Percentiles rank a stretch among this genome's conserved stretches.
Evolutionary conservation across 257 asterid species (phyloP).

Genomic region (Galeopsis tetrahit): DNA sequence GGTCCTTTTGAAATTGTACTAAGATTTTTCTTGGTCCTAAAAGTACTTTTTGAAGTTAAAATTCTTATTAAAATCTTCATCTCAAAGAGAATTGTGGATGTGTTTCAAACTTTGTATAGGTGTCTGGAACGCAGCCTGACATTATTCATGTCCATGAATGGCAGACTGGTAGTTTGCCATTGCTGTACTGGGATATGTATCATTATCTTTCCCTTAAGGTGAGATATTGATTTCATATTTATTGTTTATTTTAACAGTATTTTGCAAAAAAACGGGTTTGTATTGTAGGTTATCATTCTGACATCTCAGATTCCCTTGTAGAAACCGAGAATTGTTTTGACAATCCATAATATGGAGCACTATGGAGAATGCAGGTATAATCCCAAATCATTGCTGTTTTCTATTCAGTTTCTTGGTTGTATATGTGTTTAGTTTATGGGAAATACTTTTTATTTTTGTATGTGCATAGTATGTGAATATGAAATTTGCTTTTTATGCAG

Average conservation of each 20-base stretch:
- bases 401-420: background rate
- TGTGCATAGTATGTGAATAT: slow-evolving; percentile 16
- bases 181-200: slow-evolving; percentile 95
- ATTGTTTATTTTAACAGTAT: slow-evolving; percentile 7
- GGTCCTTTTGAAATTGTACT: slow-evolving; percentile 44
- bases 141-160: slow-evolving; percentile 90
- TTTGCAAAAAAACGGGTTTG: slow-evolving; percentile 1
- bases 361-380: slow-evolving; percentile 90
- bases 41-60: background rate
- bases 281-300: slow-evolving; percentile 28
- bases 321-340: slow-evolving; percentile 85
- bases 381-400: slow-evolving; percentile 17
- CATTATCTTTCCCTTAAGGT: slow-evolving; percentile 80
- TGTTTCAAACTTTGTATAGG: slow-evolving; percentile 47
- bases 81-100: slow-evolving; percentile 1
- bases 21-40: background rate
- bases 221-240: slow-evolving; percentile 10
- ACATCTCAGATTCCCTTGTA: slow-evolving; percentile 37
- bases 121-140: slow-evolving; percentile 75
- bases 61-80: slow-evolving; percentile 1
- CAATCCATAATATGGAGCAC: slow-evolving; percentile 95
- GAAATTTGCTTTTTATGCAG: slow-evolving; percentile 16
- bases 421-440: background rate
- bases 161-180: slow-evolving; percentile 81
- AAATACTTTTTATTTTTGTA: background rate